These are phyloP conservation scores for Yueomyces sp. DNA, from an alignment of 805 yeast species.

Conservation along the genomic window DNA sequence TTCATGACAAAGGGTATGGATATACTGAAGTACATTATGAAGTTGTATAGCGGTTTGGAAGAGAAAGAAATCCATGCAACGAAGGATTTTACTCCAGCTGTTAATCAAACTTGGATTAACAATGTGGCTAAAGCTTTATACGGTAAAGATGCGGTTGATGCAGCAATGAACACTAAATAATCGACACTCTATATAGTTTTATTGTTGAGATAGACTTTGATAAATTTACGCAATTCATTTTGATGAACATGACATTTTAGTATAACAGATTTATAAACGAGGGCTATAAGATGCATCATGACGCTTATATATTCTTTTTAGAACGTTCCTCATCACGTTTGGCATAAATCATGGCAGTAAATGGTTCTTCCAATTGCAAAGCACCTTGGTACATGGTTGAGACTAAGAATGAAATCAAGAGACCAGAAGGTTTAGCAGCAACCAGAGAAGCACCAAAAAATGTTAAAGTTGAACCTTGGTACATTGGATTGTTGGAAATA, in stretches of 20 bases:
- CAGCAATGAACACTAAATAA: too few relatives aligned
- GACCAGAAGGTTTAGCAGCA: constrained; percentile 84
- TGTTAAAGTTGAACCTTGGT: constrained; percentile 79
- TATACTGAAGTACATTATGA: neutral
- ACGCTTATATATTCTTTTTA: constrained; percentile 8
- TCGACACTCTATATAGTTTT: too few relatives aligned
- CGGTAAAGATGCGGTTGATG: neutral
- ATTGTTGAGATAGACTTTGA: too few relatives aligned
- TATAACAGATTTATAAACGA: too few relatives aligned
- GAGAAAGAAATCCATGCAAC: neutral
- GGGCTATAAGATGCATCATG: too few relatives aligned
- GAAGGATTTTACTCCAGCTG: neutral
- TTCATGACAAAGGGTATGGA: neutral
- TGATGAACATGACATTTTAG: too few relatives aligned
- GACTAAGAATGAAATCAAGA: constrained; percentile 59
- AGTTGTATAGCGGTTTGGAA: neutral
- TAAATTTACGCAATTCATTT: too few relatives aligned
- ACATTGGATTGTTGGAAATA: constrained; percentile 89
- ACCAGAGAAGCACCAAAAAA: constrained; percentile 85
- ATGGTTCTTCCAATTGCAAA: constrained; percentile 85
- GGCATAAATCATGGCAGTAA: constrained; percentile 86
- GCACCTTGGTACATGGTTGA: constrained; percentile 75
- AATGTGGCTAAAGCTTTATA: neutral
- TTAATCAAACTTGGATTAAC: neutral
- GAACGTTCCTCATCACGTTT: constrained; percentile 34